These are phyloP conservation scores for Pythium volutum DNA, from an alignment of 352 stramenopile species.

Conservation along the genomic window DNA sequence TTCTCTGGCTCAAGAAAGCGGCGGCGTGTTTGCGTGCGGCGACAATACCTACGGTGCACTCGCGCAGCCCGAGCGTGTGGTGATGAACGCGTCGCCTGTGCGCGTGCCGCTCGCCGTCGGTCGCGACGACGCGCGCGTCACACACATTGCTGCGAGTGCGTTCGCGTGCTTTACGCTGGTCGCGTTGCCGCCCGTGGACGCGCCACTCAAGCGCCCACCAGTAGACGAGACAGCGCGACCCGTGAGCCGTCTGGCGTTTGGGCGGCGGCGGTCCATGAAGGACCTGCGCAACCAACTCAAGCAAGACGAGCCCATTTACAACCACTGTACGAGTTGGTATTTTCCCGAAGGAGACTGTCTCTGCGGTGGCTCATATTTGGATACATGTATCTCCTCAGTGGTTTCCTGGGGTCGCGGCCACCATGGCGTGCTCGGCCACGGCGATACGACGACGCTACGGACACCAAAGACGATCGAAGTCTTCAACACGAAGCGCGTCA, in stretches of 20 bases:
- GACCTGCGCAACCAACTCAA: constrained; percentile 19
- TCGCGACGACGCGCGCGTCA: constrained; percentile 28
- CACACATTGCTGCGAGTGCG: constrained; percentile 54
- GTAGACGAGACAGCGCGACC: constrained; percentile 14
- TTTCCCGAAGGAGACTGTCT: not conserved
- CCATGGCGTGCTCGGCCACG: constrained; percentile 55
- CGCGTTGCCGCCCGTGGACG: constrained; percentile 20
- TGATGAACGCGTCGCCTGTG: constrained; percentile 26
- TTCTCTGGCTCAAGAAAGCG: constrained; percentile 65
- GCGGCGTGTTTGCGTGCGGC: constrained; percentile 59
- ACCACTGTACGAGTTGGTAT: constrained; percentile 17
- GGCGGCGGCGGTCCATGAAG: constrained; percentile 24
- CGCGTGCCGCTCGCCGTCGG: constrained; percentile 27
- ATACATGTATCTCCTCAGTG: constrained; percentile 29
- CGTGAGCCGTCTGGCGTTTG: constrained; percentile 7
- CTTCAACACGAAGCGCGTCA: constrained; percentile 55
- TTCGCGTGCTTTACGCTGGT: constrained; percentile 72
- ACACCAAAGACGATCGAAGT: constrained; percentile 46
- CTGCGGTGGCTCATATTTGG: not conserved
- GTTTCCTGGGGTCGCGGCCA: constrained; percentile 70
- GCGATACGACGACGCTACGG: constrained; percentile 36
- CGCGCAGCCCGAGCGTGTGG: constrained; percentile 14
- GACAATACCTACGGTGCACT: constrained; percentile 67
- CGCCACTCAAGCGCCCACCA: constrained; percentile 12
- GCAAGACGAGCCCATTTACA: constrained; percentile 18